Percentiles rank a stretch among this genome's conserved stretches.
Conservation (phyloP, 768 basidiomycete genomes). For the Gyrodon lividus region DNA sequence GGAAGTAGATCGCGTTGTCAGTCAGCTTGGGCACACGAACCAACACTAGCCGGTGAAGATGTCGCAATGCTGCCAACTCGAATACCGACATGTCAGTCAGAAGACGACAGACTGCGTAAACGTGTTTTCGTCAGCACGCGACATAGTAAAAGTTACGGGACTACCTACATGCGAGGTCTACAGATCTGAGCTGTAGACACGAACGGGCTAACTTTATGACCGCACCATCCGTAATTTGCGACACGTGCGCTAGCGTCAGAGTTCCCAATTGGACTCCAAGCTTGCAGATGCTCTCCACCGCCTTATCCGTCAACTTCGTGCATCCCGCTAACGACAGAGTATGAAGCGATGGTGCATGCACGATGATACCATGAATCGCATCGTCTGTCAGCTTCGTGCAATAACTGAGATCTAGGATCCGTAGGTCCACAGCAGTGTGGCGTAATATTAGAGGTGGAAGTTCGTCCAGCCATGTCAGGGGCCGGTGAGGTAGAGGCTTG, state of each 20-base stretch:
- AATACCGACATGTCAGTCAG: slow-evolving; percentile 85
- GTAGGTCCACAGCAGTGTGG: slow-evolving; percentile 68
- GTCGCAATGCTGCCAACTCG: slow-evolving; percentile 69
- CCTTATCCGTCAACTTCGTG: slow-evolving; percentile 65
- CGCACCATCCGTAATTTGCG: slow-evolving; percentile 75
- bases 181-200: slow-evolving; percentile 72
- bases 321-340: slow-evolving; percentile 80
- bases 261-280: slow-evolving; percentile 77
- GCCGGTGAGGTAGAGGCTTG: slow-evolving; percentile 56
- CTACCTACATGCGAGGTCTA: slow-evolving; percentile 82
- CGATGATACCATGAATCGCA: slow-evolving; percentile 71
- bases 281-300: slow-evolving; percentile 63
- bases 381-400: slow-evolving; percentile 71
- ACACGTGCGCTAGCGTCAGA: slow-evolving; percentile 77
- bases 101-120: slow-evolving; percentile 64
- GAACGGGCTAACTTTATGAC: slow-evolving; percentile 65
- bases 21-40: slow-evolving; percentile 82
- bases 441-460: slow-evolving; percentile 64
- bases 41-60: slow-evolving; percentile 74
- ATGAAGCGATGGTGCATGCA: slow-evolving; percentile 74
- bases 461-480: slow-evolving; percentile 58
- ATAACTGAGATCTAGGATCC: slow-evolving; percentile 74
- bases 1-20: slow-evolving; percentile 75
- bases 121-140: slow-evolving; percentile 17
- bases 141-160: slow-evolving; percentile 19